Evolutionary conservation across 1,284 basidiomycete genomes (phyloP), one percentile per base, ranked within the genome.

Genomic region (Heterobasidion occidentale): DNA sequence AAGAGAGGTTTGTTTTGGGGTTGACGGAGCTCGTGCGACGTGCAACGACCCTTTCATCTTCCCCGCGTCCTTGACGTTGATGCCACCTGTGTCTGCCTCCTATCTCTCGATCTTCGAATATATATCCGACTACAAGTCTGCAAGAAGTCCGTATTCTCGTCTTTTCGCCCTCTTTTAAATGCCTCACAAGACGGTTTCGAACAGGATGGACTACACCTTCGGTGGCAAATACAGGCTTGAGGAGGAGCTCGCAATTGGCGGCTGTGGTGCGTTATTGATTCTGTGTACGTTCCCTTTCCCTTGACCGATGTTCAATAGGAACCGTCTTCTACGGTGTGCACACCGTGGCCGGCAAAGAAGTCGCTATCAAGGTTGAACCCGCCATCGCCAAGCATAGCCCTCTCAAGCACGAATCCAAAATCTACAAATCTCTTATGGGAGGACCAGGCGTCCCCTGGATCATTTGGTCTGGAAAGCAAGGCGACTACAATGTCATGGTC

Each of bases 401-500:
- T 55, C 83, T 97, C 64, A 90, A 92, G 72, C 94, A 96, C 67
- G 94, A 98, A 69, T 90, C 83, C 49, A 90, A 90, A 71, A 90
- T 94, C 44, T 92, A 94, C 81, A 92, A 93, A 78, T 91, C 90
- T 3, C 84, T 98, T 58, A 92, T 92, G 73, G 94, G 95, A 54
- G 93, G 92, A 55, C 89, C 92, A 47, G 94, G 94, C 52, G 90
- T 98, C 1, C 94, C 95, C 2, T 96, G 93, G 79, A 92, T 97
- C 58, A 84, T 94, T 77, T 97, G 93, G 88, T 95, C 89, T 46
- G 95, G 94, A 34, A 90, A 86, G 65, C 90, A 95, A 67, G 94
- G 94, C 64, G 92, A 95, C 75, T 97, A 94, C 77, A 95, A 97
- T 66, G 93, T 95, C 63, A 92, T 98, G 92, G 92, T 97, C 65